These are phyloP conservation scores for Centella asiatica DNA, from an alignment of 129 eudicot genomes.

Conservation along the genomic window DNA sequence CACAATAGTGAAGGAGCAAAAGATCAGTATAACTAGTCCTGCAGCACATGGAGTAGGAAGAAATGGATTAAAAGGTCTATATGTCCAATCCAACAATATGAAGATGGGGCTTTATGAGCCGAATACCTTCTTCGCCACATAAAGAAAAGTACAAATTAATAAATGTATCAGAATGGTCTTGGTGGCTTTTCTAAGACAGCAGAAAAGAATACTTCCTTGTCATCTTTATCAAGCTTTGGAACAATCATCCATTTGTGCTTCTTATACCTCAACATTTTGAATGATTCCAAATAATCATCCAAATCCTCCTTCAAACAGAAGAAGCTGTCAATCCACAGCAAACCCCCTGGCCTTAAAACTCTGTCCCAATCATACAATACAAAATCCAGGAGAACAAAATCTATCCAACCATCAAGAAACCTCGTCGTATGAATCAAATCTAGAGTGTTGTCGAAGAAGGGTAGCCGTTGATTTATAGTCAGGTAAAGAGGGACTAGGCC, in stretches of 20 bases:
- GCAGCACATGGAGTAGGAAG: too few species aligned
- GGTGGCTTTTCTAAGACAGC: slow-evolving; percentile 74
- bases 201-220: slow-evolving; percentile 58
- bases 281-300: slow-evolving; percentile 49
- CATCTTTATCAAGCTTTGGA: slow-evolving; percentile 56
- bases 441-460: slow-evolving; percentile 67
- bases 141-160: not conserved
- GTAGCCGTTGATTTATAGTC: slow-evolving; percentile 62
- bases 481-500: slow-evolving; percentile 62
- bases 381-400: slow-evolving; percentile 50
- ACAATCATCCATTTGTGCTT: slow-evolving; percentile 60
- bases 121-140: not conserved
- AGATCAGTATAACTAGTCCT: too few species aligned
- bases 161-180: slow-evolving; percentile 39
- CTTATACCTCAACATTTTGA: slow-evolving; percentile 51
- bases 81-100: too few species aligned
- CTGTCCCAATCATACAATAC: slow-evolving; percentile 71
- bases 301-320: slow-evolving; percentile 66
- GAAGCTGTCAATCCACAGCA: slow-evolving; percentile 74
- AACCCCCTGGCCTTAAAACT: slow-evolving; percentile 72
- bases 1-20: too few species aligned
- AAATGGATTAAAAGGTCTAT: too few species aligned
- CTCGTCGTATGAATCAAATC: slow-evolving; percentile 71
- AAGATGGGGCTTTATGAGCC: not conserved
- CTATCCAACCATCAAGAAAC: slow-evolving; percentile 81